A percentile compares a stretch with the other conserved stretches of the same genome.
Conservation (phyloP, 2,329 filamentous ascomycete genomes). For the Botrytis pseudocinerea region DNA sequence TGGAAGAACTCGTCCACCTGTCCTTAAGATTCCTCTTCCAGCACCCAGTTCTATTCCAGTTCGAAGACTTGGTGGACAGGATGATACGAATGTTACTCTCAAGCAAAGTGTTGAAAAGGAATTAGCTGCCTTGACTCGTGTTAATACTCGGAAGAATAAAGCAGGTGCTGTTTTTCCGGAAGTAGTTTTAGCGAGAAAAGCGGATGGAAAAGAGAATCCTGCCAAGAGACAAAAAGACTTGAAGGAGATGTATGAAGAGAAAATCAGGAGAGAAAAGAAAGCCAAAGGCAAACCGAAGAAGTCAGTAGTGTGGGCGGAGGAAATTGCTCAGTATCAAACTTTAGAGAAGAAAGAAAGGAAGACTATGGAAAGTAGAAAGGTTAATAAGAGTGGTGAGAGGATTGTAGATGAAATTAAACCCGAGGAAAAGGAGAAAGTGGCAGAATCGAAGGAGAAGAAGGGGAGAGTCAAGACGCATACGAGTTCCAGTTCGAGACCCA, state of each 20-base stretch:
- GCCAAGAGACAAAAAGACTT: conserved; percentile 42
- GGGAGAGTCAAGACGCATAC: conserved; percentile 30
- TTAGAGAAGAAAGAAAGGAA: conserved; percentile 32
- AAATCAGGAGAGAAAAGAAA: conserved; percentile 30
- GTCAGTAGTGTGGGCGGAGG: conserved; percentile 39
- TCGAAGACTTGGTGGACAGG: conserved; percentile 36
- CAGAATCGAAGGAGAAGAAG: conserved; percentile 33
- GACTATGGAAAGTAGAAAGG: conserved; percentile 30
- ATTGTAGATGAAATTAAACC: conserved; percentile 31
- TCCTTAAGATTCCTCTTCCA: conserved; percentile 31
- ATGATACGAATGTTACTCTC: conserved; percentile 38
- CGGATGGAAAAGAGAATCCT: conserved; percentile 45
- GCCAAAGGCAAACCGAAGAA: conserved; percentile 35
- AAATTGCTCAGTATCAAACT: conserved; percentile 38
- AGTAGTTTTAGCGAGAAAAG: conserved; percentile 40
- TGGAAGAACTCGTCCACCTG: conserved; percentile 39
- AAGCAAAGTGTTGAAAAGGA: conserved; percentile 46
- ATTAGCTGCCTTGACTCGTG: conserved; percentile 45
- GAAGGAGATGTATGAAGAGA: conserved; percentile 41
- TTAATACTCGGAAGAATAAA: conserved; percentile 51
- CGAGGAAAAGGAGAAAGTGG: conserved; percentile 30
- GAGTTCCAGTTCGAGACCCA: conserved; percentile 32
- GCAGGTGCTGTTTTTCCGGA: conserved; percentile 42
- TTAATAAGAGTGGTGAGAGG: conserved; percentile 8
- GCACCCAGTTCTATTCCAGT: conserved; percentile 41